Conservation (phyloP, 805 yeast species). For the Spencermartinsiella europaea region DNA sequence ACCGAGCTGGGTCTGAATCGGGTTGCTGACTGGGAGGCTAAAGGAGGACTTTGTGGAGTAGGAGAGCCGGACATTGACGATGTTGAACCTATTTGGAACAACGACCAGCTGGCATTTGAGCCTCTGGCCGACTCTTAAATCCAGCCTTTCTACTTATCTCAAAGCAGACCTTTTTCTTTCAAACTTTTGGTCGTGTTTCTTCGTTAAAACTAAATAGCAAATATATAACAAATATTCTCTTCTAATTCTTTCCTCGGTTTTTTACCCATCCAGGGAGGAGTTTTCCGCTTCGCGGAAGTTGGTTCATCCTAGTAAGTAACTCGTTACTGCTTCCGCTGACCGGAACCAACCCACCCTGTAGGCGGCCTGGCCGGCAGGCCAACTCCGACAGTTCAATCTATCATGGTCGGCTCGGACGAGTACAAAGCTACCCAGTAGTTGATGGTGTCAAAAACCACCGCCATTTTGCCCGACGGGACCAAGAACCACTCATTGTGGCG, state of each 20-base stretch:
- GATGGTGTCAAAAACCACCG: conserved; percentile 9
- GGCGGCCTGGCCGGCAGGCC: too few relatives aligned
- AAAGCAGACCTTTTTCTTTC: background rate
- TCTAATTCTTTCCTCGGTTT: too few relatives aligned
- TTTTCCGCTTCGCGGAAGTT: too few relatives aligned
- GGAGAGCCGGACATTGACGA: conserved; percentile 48
- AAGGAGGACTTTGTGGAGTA: conserved; percentile 91
- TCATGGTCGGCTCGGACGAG: too few relatives aligned
- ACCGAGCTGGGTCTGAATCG: conserved; percentile 67
- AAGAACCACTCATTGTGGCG: conserved; percentile 29
- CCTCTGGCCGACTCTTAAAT: conserved; percentile 5
- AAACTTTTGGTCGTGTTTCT: background rate
- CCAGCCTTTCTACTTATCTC: background rate
- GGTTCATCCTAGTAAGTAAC: too few relatives aligned
- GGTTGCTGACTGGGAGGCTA: conserved; percentile 65
- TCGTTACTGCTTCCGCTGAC: too few relatives aligned
- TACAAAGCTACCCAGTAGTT: conserved; percentile 15
- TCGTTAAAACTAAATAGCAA: too few relatives aligned
- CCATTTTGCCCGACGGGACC: conserved; percentile 11
- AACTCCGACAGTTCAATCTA: too few relatives aligned
- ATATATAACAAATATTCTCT: too few relatives aligned
- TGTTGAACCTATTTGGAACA: conserved; percentile 81
- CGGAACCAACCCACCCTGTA: too few relatives aligned
- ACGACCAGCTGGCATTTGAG: conserved; percentile 51
- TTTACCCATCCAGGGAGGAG: too few relatives aligned